phyloP scores from a whole-genome alignment of 164 flowering plant species.

The Sextonia rubra region DNA sequence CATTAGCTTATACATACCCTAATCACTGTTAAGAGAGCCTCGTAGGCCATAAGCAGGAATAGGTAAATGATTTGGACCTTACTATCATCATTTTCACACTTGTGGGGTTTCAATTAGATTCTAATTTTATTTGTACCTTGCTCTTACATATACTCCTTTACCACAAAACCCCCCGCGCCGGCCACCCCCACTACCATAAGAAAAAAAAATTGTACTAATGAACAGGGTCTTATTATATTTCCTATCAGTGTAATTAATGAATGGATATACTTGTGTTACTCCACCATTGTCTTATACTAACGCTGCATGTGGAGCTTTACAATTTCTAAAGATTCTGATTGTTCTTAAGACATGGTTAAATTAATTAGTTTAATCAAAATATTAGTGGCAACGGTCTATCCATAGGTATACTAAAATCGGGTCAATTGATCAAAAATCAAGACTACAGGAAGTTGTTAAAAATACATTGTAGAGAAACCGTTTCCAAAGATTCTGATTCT shows the following conservation, averaged over 20 bases:
- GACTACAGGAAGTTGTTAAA: neutral
- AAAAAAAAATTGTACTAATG: neutral
- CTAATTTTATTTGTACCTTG: neutral
- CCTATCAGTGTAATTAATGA: too few species aligned
- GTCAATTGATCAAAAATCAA: neutral
- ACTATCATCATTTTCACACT: neutral
- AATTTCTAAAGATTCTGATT: neutral
- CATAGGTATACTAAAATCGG: neutral
- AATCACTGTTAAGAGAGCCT: neutral
- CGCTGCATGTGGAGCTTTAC: neutral
- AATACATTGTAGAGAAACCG: neutral
- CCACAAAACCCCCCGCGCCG: neutral
- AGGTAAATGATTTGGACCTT: neutral
- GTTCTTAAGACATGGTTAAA: neutral
- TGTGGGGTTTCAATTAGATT: neutral
- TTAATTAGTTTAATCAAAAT: neutral
- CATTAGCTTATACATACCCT: constrained; percentile 7
- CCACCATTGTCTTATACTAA: neutral
- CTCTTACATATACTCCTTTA: neutral
- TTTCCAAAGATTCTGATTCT: constrained; percentile 7
- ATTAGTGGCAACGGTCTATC: neutral
- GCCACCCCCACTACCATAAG: neutral
- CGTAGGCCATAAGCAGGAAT: neutral
- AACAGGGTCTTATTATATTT: neutral
- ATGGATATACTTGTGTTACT: neutral